Conservation (phyloP, 164 flowering plant genomes). For the Vitis amurensis region DNA sequence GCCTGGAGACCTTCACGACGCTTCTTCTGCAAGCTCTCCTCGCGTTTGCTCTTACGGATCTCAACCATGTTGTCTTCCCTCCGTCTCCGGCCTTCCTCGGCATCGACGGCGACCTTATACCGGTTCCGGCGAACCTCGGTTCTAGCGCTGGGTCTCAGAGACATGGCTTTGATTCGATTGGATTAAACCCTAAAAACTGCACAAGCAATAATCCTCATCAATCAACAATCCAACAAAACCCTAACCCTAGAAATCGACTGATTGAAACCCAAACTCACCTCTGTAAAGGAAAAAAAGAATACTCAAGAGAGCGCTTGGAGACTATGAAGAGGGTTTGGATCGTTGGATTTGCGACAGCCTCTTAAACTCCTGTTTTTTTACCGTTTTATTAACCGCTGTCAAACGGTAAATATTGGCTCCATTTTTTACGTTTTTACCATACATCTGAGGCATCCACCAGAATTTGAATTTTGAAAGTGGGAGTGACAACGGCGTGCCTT, state of each 20-base stretch:
- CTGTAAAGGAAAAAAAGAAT: no score
- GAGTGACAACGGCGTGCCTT: no score
- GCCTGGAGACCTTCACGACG: constrained; percentile 66
- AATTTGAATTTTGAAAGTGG: no score
- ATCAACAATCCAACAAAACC: constrained; percentile 6
- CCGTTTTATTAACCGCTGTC: no score
- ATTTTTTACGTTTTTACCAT: no score
- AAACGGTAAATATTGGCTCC: no score
- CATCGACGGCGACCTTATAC: constrained; percentile 89
- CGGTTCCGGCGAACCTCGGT: constrained; percentile 74
- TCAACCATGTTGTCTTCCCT: constrained; percentile 82
- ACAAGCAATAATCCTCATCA: background rate
- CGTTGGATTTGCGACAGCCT: no score
- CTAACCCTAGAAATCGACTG: background rate
- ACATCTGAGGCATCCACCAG: no score
- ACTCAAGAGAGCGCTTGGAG: no score
- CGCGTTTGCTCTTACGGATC: constrained; percentile 76
- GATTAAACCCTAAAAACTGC: constrained; percentile 8
- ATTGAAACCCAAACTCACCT: no score
- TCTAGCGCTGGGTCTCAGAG: constrained; percentile 68
- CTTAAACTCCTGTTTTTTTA: no score
- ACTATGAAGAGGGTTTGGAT: no score
- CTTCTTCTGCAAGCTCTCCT: constrained; percentile 74
- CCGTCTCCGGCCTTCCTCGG: constrained; percentile 75
- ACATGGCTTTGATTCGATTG: constrained; percentile 36